Base-by-base conservation (phyloP, 1,284 basidiomycete genomes). In the Cerioporus squamosus region DNA sequence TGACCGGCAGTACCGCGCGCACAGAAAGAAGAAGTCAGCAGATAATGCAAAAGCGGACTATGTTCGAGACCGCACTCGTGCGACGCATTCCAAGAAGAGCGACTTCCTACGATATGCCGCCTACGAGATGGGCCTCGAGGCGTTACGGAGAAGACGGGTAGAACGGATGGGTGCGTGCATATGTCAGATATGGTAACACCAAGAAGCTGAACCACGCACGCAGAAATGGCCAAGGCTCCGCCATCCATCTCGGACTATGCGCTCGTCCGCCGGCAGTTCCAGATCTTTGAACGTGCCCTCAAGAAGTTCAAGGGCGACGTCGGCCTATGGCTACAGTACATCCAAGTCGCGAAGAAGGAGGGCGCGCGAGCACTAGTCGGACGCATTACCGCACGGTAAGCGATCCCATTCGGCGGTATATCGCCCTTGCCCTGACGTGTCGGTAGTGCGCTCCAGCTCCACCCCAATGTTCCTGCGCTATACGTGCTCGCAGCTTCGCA, bases 61-160 rank as follows among this genome's bases (percentile, higher is more conserved):
- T 79, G 31, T 94, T 93, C 71, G 96, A 98, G 77, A 89, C 86
- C 2, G 83, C 90, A 2, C 84, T 98, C 46, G 84, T 97, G 10
- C 85, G 95, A 48, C 83, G 93, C 55, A 83, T 93, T 39, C 88
- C 4, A 88, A 91, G 72, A 95, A 95, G 76, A 80, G 84, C 18
- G 97, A 98, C 77, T 98, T 90, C 76, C 78, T 97, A 67, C 88
- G 91, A 52, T 98, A 99, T 79, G 89, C 89, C 40, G 85, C 93
- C 23, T 98, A 97, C 74, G 96, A 98, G 77, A 93, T 94, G 83
- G 86, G 84, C 31, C 81, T 97, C 26, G 95, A 97, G 73, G 83
- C 87, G 38, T 77, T 97, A 59, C 79, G 94, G 38, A 81, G 84
- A 68, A 92, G 94, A 66, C 81, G 95, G 47, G 81, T 84, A 44